Evolutionary conservation across 1,139 yeast species (phyloP).

Genomic region (Blastobotrys proliferans): DNA sequence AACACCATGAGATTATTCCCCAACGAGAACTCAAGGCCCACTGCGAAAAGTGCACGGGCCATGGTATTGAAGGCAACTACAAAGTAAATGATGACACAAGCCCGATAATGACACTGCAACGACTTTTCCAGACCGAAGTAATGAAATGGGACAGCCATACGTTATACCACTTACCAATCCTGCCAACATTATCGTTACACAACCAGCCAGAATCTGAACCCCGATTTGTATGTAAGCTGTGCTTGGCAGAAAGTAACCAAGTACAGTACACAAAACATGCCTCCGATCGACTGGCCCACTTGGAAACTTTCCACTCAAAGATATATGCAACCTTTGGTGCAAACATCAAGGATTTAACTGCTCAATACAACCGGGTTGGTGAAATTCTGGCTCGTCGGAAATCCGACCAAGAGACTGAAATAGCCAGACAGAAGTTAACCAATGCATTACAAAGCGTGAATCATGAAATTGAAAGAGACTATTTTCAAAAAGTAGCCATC

Average conservation of each 20-base stretch:
- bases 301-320: slow-evolving; percentile 8
- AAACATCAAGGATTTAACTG: slow-evolving; percentile 10
- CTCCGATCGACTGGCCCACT: slow-evolving; percentile 10
- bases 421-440: not conserved
- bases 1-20: slow-evolving; percentile 5
- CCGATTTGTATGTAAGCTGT: slow-evolving; percentile 10
- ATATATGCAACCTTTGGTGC: slow-evolving; percentile 13
- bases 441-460: slow-evolving; percentile 4
- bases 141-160: not conserved
- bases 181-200: not conserved
- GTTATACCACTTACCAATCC: not conserved
- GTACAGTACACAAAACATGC: slow-evolving; percentile 5
- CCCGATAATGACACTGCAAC: slow-evolving; percentile 11
- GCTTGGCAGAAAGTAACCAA: slow-evolving; percentile 9
- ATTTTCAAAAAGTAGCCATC: slow-evolving; percentile 3
- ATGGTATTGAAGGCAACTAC: not conserved
- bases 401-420: not conserved
- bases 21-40: slow-evolving; percentile 4
- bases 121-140: slow-evolving; percentile 10
- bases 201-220: not conserved
- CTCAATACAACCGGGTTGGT: slow-evolving; percentile 6
- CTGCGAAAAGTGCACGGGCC: not conserved
- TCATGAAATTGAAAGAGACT: slow-evolving; percentile 7
- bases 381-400: not conserved
- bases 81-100: slow-evolving; percentile 9